These are phyloP conservation scores for Podaxis rugospora DNA, from an alignment of 768 basidiomycete species.

Conservation along the genomic window DNA sequence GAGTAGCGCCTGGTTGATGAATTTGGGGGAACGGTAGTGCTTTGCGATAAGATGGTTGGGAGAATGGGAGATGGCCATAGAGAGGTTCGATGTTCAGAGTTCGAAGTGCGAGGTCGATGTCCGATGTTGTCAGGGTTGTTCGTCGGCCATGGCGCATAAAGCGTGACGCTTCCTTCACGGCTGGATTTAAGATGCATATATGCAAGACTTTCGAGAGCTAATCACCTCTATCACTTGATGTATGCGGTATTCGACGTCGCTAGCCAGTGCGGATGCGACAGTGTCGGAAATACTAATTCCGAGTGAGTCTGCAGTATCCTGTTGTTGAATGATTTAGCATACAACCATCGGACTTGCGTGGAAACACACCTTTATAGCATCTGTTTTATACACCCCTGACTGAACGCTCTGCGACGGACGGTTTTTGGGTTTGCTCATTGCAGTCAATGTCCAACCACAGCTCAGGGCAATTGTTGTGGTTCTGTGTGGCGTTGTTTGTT, in stretches of 20 bases:
- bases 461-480: neutral
- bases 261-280: slow-evolving; percentile 82
- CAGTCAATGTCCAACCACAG: neutral
- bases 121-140: slow-evolving; percentile 83
- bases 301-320: slow-evolving; percentile 92
- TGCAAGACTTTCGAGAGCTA: neutral
- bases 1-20: slow-evolving; percentile 15
- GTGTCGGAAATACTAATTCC: slow-evolving; percentile 75
- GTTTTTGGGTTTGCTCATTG: slow-evolving; percentile 44
- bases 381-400: slow-evolving; percentile 60
- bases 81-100: slow-evolving; percentile 96
- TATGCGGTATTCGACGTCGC: slow-evolving; percentile 95
- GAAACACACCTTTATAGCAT: slow-evolving; percentile 51
- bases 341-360: neutral
- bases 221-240: slow-evolving; percentile 90
- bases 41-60: slow-evolving; percentile 58
- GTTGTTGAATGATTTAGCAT: neutral
- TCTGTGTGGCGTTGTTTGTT: slow-evolving; percentile 9
- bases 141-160: slow-evolving; percentile 95
- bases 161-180: slow-evolving; percentile 81
- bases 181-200: slow-evolving; percentile 1
- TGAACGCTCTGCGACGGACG: slow-evolving; percentile 44
- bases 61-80: slow-evolving; percentile 75
- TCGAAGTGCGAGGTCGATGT: slow-evolving; percentile 91
- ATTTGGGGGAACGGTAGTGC: slow-evolving; percentile 48